Base-by-base conservation (phyloP, 495 filamentous ascomycete genomes). In the Aspergillus heteromorphus region DNA sequence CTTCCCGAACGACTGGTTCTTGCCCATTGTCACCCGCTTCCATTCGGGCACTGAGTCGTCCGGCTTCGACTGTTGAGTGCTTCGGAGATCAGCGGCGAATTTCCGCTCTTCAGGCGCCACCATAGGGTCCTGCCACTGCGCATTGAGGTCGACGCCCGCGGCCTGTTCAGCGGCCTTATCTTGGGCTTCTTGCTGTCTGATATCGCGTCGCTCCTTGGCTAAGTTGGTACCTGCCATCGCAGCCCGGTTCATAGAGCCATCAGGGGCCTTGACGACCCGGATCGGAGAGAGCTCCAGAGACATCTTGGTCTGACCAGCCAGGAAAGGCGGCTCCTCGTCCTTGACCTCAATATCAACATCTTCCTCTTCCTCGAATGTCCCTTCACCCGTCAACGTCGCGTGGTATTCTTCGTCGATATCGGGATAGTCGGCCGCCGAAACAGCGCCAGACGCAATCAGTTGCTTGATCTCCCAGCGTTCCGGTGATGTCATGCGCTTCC, bases 51-150 rank as follows among this genome's bases (percentile, higher is more conserved):
- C 75, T 17, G 79, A 73, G 27, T 89, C 86, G 23, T 79, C 73
- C n/a, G 69, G 74, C 62, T 79, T 82, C 13, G 78, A 73, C 18
- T 74, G 71, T 47, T 79, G 75, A 1, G 78, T 67, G 53, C 76
- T 83, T 40, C 87, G 79, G 18, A 97, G 65, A 59, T 96, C 95
- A 49, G 83, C 82, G 2, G 92, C 95, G 70, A 97, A 97, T 57
- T 92, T 86, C 21, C 88, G 79, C 54, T 88, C 78, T 45, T 91
- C 87, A 1, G 92, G 85, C 21, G 83, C 81, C 27, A 87, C 85
- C 91, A 99, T 95, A 0, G 93, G 93, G 70, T 99, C 93, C 51
- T 96, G 84, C 93, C 93, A 99, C 67, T 97, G 91, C 1, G 88
- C 85, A 41, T 86, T 83, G 5, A 99, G 80, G 61, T 98, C 92